A percentile compares a stretch with the other conserved stretches of the same genome.
phyloP scores from a whole-genome alignment of 2,329 filamentous ascomycete genomes.

The Elsinoe arachidis region DNA sequence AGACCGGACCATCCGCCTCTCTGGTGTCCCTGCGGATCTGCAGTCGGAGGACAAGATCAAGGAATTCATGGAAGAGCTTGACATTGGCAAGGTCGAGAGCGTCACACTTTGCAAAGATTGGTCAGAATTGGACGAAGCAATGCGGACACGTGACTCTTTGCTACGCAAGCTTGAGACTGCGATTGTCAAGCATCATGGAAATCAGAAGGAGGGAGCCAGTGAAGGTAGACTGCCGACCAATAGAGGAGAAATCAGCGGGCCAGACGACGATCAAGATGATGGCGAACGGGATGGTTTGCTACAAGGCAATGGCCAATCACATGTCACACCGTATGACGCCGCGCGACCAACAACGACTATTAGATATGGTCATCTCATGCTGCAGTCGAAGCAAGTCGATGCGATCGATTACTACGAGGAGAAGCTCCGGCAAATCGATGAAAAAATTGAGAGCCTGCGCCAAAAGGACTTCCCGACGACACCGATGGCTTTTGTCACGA shows the following conservation, averaged over 20 bases:
- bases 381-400: slow-evolving; percentile 68
- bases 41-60: slow-evolving; percentile 77
- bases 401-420: slow-evolving; percentile 94
- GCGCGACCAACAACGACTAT: slow-evolving; percentile 61
- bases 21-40: slow-evolving; percentile 73
- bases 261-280: slow-evolving; percentile 27
- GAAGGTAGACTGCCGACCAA: not conserved
- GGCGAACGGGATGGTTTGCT: slow-evolving; percentile 56
- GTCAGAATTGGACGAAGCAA: slow-evolving; percentile 67
- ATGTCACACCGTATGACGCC: slow-evolving; percentile 36
- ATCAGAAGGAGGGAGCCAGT: slow-evolving; percentile 21
- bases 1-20: slow-evolving; percentile 84
- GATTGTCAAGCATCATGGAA: slow-evolving; percentile 42
- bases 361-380: slow-evolving; percentile 66
- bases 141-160: slow-evolving; percentile 56
- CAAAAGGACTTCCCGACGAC: slow-evolving; percentile 68
- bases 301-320: slow-evolving; percentile 33
- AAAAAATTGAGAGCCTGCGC: slow-evolving; percentile 60
- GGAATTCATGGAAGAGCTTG: slow-evolving; percentile 74
- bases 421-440: slow-evolving; percentile 68
- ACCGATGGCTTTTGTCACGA: slow-evolving; percentile 87
- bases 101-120: slow-evolving; percentile 83
- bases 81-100: slow-evolving; percentile 81
- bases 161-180: slow-evolving; percentile 71
- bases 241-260: not conserved